phyloP scores from a whole-genome alignment of 331 rosid genomes.

The Acacia pycnantha region DNA sequence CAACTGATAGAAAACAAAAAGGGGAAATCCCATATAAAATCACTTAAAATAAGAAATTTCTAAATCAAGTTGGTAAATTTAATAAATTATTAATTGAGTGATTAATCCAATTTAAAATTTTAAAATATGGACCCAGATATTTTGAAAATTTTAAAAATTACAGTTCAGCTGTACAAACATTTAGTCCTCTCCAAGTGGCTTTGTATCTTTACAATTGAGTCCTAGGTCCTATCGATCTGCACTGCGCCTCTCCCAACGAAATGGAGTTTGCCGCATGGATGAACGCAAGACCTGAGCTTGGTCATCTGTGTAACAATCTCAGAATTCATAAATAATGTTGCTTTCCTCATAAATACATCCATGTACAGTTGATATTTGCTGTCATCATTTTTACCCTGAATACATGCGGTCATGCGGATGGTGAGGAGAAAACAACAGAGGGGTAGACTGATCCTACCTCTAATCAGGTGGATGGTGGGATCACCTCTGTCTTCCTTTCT shows the following conservation, averaged over 20 bases:
- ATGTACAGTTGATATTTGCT: slow-evolving; percentile 23
- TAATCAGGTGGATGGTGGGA: background rate
- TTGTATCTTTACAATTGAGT: too few relatives aligned
- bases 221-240: too few relatives aligned
- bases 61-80: too few relatives aligned
- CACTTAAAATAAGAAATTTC: too few relatives aligned
- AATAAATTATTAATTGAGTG: too few relatives aligned
- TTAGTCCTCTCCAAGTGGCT: too few relatives aligned
- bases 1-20: too few relatives aligned
- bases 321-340: slow-evolving; percentile 59
- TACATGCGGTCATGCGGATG: background rate
- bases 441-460: background rate
- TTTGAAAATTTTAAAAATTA: too few relatives aligned
- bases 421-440: background rate
- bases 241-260: slow-evolving; percentile 48
- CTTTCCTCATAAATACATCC: slow-evolving; percentile 19
- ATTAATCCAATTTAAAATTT: too few relatives aligned
- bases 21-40: too few relatives aligned
- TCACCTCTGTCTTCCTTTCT: background rate
- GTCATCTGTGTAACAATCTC: slow-evolving; percentile 79
- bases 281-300: slow-evolving; percentile 82
- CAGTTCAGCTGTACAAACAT: too few relatives aligned
- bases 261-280: slow-evolving; percentile 64
- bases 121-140: too few relatives aligned
- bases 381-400: slow-evolving; percentile 5